Evolutionary conservation across 768 basidiomycete genomes (phyloP).

Genomic region (Stropharia rugosoannulata): DNA sequence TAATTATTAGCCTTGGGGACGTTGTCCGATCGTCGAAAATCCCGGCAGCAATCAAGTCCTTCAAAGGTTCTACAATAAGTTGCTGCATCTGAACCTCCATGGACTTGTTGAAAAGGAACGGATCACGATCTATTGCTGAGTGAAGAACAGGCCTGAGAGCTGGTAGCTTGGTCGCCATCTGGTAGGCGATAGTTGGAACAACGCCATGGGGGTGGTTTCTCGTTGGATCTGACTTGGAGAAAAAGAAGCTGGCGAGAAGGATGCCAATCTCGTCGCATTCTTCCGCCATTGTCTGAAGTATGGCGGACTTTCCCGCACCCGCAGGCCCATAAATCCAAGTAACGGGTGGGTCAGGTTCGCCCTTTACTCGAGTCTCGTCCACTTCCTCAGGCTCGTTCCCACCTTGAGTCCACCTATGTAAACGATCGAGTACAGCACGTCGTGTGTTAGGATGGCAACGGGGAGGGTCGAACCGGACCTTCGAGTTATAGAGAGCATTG

Average conservation of each 20-base stretch:
- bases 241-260: constrained; percentile 9
- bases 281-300: constrained; percentile 7
- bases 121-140: not conserved
- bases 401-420: no score
- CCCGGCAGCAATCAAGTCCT: not conserved
- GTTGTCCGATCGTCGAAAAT: not conserved
- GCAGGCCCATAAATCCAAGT: constrained; percentile 11
- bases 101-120: constrained; percentile 4
- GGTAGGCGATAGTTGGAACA: constrained; percentile 9
- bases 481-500: no score
- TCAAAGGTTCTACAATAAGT: constrained; percentile 6
- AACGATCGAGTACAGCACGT: no score
- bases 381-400: no score
- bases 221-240: not conserved
- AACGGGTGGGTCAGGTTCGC: no score
- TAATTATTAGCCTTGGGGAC: not conserved
- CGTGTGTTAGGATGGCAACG: no score
- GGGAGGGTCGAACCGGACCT: no score
- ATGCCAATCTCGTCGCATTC: not conserved
- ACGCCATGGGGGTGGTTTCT: not conserved
- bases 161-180: not conserved
- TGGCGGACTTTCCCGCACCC: constrained; percentile 12
- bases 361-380: no score
- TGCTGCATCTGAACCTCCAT: not conserved
- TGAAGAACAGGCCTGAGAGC: not conserved